Evolutionary conservation across 2,329 filamentous ascomycete genomes (phyloP).

Genomic region (Periconia sp.): DNA sequence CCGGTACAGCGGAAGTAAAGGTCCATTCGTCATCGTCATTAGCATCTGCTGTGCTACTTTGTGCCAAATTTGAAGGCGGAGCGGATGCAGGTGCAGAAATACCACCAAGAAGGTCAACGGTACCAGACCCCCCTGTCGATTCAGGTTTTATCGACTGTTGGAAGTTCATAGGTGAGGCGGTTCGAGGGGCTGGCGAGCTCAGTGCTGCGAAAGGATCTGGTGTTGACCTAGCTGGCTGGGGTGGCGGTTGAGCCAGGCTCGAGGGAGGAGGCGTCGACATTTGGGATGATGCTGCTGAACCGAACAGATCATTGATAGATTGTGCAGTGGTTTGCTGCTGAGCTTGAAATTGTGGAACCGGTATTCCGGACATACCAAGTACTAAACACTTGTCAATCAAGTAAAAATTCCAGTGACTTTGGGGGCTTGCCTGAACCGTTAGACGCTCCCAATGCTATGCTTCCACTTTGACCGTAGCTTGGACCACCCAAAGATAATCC

Average conservation of each 20-base stretch:
- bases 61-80: constrained; percentile 32
- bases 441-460: constrained; percentile 76
- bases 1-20: constrained; percentile 85
- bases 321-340: constrained; percentile 54
- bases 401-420: background rate
- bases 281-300: constrained; percentile 44
- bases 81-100: constrained; percentile 14
- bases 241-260: constrained; percentile 42
- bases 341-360: constrained; percentile 36
- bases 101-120: constrained; percentile 46
- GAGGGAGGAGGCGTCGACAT: constrained; percentile 55
- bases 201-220: constrained; percentile 68
- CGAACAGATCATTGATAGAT: constrained; percentile 64
- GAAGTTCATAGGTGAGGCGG: constrained; percentile 57
- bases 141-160: constrained; percentile 50
- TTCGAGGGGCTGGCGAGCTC: constrained; percentile 58
- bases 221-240: constrained; percentile 44
- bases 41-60: constrained; percentile 50
- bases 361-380: constrained; percentile 39
- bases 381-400: constrained; percentile 30
- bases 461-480: constrained; percentile 75
- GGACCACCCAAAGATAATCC: constrained; percentile 78
- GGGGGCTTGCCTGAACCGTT: constrained; percentile 44
- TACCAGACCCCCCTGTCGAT: constrained; percentile 34
- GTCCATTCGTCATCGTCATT: constrained; percentile 97